phyloP scores from a whole-genome alignment of 2,329 filamentous ascomycete species.

The Myriosclerotinia curreyana region DNA sequence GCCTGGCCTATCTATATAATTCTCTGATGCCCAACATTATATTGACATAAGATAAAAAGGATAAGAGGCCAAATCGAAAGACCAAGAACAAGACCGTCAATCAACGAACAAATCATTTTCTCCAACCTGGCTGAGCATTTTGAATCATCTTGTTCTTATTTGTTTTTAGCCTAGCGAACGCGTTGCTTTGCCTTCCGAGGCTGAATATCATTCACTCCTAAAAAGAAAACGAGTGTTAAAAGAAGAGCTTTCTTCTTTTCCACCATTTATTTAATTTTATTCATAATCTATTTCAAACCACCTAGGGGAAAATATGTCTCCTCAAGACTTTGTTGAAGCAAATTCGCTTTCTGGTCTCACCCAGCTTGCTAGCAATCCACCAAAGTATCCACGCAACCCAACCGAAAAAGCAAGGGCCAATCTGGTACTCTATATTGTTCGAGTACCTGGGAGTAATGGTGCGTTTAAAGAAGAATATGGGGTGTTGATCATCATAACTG shows the following conservation, averaged over 20 bases:
- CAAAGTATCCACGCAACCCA: constrained; percentile 77
- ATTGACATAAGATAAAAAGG: background rate
- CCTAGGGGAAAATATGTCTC: constrained; percentile 24
- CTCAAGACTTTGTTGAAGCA: constrained; percentile 60
- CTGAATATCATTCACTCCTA: background rate
- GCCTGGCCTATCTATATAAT: background rate
- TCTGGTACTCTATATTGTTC: constrained; percentile 83
- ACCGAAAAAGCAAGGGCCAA: constrained; percentile 66
- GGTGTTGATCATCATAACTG: constrained; percentile 16
- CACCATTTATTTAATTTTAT: background rate
- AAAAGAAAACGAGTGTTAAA: background rate
- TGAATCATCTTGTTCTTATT: background rate
- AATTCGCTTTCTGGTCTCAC: constrained; percentile 79
- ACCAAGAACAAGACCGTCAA: background rate
- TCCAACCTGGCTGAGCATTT: background rate
- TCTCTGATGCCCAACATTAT: constrained; percentile 2
- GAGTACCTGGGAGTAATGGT: constrained; percentile 90
- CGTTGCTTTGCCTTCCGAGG: constrained; percentile 10
- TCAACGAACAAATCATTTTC: background rate
- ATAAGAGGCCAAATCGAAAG: background rate
- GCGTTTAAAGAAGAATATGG: constrained; percentile 33
- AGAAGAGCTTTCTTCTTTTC: background rate
- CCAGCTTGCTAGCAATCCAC: constrained; percentile 78
- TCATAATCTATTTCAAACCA: background rate
- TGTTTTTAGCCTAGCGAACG: background rate